Evolutionary conservation across 208 protist species (phyloP).

Genomic region (Trypanosoma caninum): DNA sequence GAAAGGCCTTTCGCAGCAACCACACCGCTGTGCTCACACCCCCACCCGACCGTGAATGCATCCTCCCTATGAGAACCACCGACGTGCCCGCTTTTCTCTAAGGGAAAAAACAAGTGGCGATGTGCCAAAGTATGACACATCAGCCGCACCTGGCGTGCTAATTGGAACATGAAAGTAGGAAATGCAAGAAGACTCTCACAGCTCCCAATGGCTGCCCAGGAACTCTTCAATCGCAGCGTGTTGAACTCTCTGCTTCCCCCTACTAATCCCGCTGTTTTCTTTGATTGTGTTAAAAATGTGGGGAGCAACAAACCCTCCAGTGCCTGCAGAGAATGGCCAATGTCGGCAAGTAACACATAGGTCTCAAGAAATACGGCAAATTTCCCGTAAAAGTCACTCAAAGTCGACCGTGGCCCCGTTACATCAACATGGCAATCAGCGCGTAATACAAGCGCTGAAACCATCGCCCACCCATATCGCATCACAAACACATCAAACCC

Average conservation of each 20-base stretch:
- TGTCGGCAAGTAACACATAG: conserved; percentile 6
- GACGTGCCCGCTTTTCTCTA: too few relatives aligned
- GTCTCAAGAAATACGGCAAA: conserved; percentile 21
- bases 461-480: conserved; percentile 5
- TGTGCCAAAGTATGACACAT: conserved; percentile 21
- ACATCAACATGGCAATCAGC: background rate
- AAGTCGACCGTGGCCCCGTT: background rate
- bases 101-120: conserved; percentile 14
- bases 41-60: conserved; percentile 11
- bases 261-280: background rate
- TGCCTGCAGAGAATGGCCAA: background rate
- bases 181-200: conserved; percentile 21
- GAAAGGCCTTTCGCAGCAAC: background rate
- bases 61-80: background rate
- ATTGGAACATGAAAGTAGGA: background rate
- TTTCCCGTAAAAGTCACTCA: conserved; percentile 14
- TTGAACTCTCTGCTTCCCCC: conserved; percentile 5
- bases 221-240: conserved; percentile 9
- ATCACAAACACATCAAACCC: conserved; percentile 28
- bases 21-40: conserved; percentile 11
- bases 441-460: conserved; percentile 3
- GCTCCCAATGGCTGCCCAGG: background rate
- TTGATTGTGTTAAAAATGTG: conserved; percentile 6
- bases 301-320: background rate
- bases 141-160: background rate